Base-by-base conservation (phyloP, 176 grass and related monocot genomes). In the Musa beccarii region DNA sequence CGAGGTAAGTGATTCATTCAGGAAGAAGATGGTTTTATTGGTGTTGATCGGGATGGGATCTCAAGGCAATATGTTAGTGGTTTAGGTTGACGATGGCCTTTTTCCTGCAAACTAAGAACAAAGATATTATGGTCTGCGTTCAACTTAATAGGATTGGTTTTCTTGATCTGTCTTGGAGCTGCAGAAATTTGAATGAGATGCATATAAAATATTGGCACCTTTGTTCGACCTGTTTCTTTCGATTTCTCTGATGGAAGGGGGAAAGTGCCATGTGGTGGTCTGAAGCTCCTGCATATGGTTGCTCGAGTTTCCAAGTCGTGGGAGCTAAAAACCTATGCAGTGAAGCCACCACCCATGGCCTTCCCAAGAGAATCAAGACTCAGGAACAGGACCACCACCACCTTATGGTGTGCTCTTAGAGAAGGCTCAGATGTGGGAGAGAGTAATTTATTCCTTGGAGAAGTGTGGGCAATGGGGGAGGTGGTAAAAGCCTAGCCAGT, bases 201-300 rank as follows among this genome's bases (percentile, higher is more conserved):
- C 57, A 62, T 62, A 19, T 62, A 62, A 62, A 19, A 62, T n/a
- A 15, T 9, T n/a, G 9, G 15, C 17, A n/a, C 50, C 34, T 53
- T 63, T 24, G 25, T 22, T 13, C 54, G 54, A 55, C 49, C 15
- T 54, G 43, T 51, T 72, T 24, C 16, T 80, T 61, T 72, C 34
- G 26, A 52, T n/a, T 61, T 59, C 11, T 70, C 19, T 61, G 56
- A 76, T 51, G 29, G 57, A 61, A 64, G 62, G 17, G 52, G 23
- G 24, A 21, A 23, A 15, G 20, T 71, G 78, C 67, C 53, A 71
- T 79, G 67, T 79, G 78, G 78, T 79, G 29, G 69, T 16, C 78
- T 71, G 66, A 50, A 71, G 52, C n/a, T 54, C 78, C 67, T 71
- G 78, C 78, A 79, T 54, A 79, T 79, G 78, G 78, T 66, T 50